Base-by-base conservation (phyloP, 257 asterid species). In the Penstemon davidsonii region DNA sequence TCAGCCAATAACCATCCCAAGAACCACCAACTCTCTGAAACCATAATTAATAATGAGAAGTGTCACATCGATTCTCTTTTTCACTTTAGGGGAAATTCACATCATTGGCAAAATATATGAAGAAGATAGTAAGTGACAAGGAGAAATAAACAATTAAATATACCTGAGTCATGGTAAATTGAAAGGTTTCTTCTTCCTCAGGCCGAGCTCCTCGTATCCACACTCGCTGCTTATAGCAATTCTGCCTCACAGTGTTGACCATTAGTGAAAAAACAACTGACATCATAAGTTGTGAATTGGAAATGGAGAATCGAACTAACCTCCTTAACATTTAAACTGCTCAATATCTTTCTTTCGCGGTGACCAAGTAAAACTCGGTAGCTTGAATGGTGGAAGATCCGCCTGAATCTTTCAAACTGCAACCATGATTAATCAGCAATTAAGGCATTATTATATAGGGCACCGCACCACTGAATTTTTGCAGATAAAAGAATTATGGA, bases 1-100 rank as follows among this genome's bases (percentile, higher is more conserved):
- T 90, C 72, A 92, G 88, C 98, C 98, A 92, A 76, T 88, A 92
- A 15, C 97, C 98, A 75, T 92, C 98, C 98, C 97, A 92, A 12
- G 89, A 86, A 68, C 98, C 98, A 3, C 98, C 97, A 53, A 92
- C 95, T 55, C 90, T 83, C 96, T 91, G 86, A 70, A 67, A 77
- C 33, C 33, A 25, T 25, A 25, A 25, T 25, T 25, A 25, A 25
- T 25, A 25, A 25, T 25, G 33, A 25, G 33, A 25, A 25, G 33
- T 25, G 33, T 25, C 1, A 25, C 33, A 0, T 25, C 33, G 2
- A 25, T 1, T 25, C 33, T 25, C 33, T 25, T 25, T 25, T 25
- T 25, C 33, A 25, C 33, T 25, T 25, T 25, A 25, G 33, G 33
- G 33, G 33, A 25, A 25, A 25, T 25, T 25, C 33, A 25, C 33